Evolutionary conservation across 768 basidiomycete species (phyloP), one percentile per base, ranked within the genome.

Genomic region (Sutorius australiensis): DNA sequence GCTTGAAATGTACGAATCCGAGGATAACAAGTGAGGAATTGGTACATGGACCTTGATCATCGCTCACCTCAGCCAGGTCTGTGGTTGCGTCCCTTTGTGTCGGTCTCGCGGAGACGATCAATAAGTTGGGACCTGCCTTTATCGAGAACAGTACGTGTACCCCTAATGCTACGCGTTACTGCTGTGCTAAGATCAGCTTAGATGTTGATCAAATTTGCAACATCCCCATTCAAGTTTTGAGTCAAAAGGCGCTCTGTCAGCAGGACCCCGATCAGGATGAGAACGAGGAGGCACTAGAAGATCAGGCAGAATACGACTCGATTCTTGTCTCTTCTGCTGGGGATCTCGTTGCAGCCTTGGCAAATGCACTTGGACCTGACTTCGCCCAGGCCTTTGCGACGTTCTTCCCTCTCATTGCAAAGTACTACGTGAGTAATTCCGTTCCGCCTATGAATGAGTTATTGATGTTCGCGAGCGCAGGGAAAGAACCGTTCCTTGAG

Each of bases 241-340:
- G 94, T 67, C 89, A 93, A 71, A 97, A 95, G 73, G 91, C 94
- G 0, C 80, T 92, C 60, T 98, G 95, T 74, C 97, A 99, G 70
- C 89, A 94, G 69, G 93, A 95, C 64, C 92, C 94, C 43, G 94
- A 95, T 66, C 89, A 90, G 58, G 93, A 93, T 59, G 91, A 92
- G 58, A 80, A 80, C 5, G 89, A 89, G 24, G 90, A 91, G 61
- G 87, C 86, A 24, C 87, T 86, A 8, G 90, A 92, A 67, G 91
- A 92, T 57, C 87, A 89, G 63, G 94, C 95, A 1, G 97, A 99
- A 74, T 95, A 93, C 67, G 97, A 99, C 67, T 91, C 95, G 4
- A 90, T 97, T 50, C 80, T 99, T 53, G 89, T 98, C 65, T 90
- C 91, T 27, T 86, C 94, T 24, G 95, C 95, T 27, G 89, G 88